Conservation (phyloP, 345 rosid species). For the Alliaria petiolata region DNA sequence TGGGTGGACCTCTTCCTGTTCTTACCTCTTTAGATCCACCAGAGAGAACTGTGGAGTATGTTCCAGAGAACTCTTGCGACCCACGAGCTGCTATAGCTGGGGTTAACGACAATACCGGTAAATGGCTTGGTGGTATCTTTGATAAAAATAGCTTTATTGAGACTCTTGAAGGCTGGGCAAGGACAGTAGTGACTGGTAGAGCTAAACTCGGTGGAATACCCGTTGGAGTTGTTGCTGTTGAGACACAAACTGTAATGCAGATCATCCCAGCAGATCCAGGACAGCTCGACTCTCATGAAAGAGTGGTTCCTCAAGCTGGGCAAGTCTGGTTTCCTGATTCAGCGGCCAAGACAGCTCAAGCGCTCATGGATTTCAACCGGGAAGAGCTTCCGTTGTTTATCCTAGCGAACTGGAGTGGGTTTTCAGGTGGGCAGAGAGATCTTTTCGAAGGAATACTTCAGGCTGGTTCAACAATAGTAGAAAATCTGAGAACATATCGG, state of each 20-base stretch:
- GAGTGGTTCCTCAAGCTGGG: slow-evolving; percentile 99
- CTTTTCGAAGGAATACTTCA: slow-evolving; percentile 99
- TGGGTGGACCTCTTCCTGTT: slow-evolving; percentile 84
- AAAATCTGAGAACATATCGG: slow-evolving; percentile 91
- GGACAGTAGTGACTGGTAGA: slow-evolving; percentile 99
- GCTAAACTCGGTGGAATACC: slow-evolving; percentile 99
- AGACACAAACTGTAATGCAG: slow-evolving; percentile 98
- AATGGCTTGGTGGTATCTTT: slow-evolving; percentile 95
- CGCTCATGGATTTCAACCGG: slow-evolving; percentile 87
- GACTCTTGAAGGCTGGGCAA: slow-evolving; percentile 97
- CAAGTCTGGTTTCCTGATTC: slow-evolving; percentile 99
- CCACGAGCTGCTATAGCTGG: slow-evolving; percentile 98
- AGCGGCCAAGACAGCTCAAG: slow-evolving; percentile 95
- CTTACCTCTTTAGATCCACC: slow-evolving; percentile 64
- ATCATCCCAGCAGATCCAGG: slow-evolving; percentile 99
- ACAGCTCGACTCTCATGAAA: slow-evolving; percentile 98
- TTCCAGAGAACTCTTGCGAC: slow-evolving; percentile 89
- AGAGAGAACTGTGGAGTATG: slow-evolving; percentile 82
- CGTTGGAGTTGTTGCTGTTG: slow-evolving; percentile 95
- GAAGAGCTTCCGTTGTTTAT: slow-evolving; percentile 97
- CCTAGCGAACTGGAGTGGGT: slow-evolving; percentile 99
- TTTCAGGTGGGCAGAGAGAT: slow-evolving; percentile 99
- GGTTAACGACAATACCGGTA: slow-evolving; percentile 52
- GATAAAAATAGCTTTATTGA: slow-evolving; percentile 94
- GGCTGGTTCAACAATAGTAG: slow-evolving; percentile 97